Evolutionary conservation across 306 rosid species (phyloP).

Genomic region (Castanea mollissima): DNA sequence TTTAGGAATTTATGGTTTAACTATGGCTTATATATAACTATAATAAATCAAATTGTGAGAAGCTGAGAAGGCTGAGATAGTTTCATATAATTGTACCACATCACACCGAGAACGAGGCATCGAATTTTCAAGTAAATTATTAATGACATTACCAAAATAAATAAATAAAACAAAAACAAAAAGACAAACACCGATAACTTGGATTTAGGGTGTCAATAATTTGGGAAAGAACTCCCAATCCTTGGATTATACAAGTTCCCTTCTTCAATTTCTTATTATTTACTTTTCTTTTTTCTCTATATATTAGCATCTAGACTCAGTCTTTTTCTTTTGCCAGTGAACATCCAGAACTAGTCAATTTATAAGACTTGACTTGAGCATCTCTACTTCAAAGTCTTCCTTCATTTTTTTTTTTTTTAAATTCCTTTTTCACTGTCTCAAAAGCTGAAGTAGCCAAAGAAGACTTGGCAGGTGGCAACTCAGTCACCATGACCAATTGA

Average conservation of each 20-base stretch:
- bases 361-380: neutral
- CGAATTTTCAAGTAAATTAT: too few species aligned
- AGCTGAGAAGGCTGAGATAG: neutral
- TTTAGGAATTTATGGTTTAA: too few species aligned
- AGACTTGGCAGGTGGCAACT: slow-evolving; percentile 25
- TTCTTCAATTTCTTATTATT: too few species aligned
- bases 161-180: too few species aligned
- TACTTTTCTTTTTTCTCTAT: too few species aligned
- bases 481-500: slow-evolving; percentile 5
- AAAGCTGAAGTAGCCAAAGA: slow-evolving; percentile 20
- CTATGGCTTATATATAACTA: neutral
- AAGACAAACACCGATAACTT: too few species aligned
- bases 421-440: neutral
- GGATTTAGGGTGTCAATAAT: too few species aligned
- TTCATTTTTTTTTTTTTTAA: neutral
- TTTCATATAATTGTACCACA: neutral
- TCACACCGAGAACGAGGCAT: too few species aligned
- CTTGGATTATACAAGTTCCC: too few species aligned
- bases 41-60: neutral
- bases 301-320: neutral
- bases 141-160: too few species aligned
- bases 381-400: neutral
- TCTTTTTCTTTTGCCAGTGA: neutral
- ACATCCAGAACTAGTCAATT: neutral
- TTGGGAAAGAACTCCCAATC: too few species aligned